Evolutionary conservation across 768 basidiomycete species (phyloP).

Genomic region (Suillus brevipes): DNA sequence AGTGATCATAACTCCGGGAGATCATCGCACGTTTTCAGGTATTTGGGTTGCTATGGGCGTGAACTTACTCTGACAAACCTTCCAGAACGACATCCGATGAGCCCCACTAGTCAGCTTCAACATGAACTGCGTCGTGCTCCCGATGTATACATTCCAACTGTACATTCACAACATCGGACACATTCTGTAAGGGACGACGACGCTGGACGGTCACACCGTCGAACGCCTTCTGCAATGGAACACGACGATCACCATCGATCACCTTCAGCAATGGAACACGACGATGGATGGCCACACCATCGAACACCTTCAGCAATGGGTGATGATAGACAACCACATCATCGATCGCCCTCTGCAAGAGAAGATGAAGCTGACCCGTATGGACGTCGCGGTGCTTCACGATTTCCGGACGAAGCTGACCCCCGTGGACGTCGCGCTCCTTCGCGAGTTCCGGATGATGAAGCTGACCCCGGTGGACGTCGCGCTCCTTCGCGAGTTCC

Average conservation of each 20-base stretch:
- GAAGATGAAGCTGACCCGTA: background rate
- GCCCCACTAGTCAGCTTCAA: constrained; percentile 10
- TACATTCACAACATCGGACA: background rate
- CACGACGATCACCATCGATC: background rate
- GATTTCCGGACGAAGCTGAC: background rate
- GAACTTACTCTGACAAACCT: background rate
- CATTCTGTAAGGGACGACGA: background rate
- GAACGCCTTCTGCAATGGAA: background rate
- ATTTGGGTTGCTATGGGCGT: constrained; percentile 3
- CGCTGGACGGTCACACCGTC: background rate
- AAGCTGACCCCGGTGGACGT: background rate
- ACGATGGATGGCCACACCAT: background rate
- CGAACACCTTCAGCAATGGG: background rate
- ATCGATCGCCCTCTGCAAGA: background rate
- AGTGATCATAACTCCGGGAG: constrained; percentile 6
- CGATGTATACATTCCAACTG: constrained; percentile 14
- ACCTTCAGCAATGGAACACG: background rate
- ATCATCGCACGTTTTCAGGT: constrained; percentile 15
- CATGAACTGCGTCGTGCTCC: constrained; percentile 10
- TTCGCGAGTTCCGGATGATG: background rate
- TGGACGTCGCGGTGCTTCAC: background rate
- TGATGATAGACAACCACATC: background rate
- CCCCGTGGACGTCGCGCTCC: background rate
- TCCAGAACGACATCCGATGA: constrained; percentile 18
- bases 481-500: background rate